Evolutionary conservation across 2,329 filamentous ascomycete genomes (phyloP).

Genomic region (Fusarium globosum): DNA sequence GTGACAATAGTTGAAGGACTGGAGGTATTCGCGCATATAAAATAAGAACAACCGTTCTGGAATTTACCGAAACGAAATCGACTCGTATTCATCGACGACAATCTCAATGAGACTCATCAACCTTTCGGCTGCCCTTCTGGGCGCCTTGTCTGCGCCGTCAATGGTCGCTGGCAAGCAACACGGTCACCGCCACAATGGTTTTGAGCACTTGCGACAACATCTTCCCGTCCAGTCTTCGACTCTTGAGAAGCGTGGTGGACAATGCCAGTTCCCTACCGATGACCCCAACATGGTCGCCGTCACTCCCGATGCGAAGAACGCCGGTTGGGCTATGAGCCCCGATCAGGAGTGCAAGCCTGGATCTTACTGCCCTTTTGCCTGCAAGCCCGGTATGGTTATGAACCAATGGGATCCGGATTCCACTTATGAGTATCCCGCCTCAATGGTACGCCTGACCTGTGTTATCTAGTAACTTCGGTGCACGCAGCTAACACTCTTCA

Average conservation of each 20-base stretch:
- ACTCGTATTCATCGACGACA: conserved; percentile 38
- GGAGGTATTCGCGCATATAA: conserved; percentile 29
- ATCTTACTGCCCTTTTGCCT: conserved; percentile 81
- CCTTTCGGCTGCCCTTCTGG: conserved; percentile 61
- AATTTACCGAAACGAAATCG: conserved; percentile 24
- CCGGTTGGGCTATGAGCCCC: conserved; percentile 83
- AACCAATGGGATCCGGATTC: conserved; percentile 81
- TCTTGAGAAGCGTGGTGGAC: conserved; percentile 63
- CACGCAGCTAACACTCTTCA: conserved; percentile 47
- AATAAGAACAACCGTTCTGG: conserved; percentile 38
- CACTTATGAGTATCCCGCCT: conserved; percentile 74
- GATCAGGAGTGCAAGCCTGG: conserved; percentile 75
- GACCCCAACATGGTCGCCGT: conserved; percentile 75
- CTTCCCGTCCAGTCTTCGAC: conserved; percentile 36
- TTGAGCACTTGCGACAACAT: conserved; percentile 52
- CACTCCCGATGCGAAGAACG: conserved; percentile 72
- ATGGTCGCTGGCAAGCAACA: conserved; percentile 50
- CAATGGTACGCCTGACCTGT: conserved; percentile 68
- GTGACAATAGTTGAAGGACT: conserved; percentile 35
- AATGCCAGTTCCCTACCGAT: conserved; percentile 72
- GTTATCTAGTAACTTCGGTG: background rate
- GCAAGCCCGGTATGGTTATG: conserved; percentile 79
- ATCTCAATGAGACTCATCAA: conserved; percentile 65
- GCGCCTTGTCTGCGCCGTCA: conserved; percentile 57
- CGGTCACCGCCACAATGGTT: conserved; percentile 49